Conservation (phyloP, 208 protist species). For the Vickermania spadyakhi region DNA sequence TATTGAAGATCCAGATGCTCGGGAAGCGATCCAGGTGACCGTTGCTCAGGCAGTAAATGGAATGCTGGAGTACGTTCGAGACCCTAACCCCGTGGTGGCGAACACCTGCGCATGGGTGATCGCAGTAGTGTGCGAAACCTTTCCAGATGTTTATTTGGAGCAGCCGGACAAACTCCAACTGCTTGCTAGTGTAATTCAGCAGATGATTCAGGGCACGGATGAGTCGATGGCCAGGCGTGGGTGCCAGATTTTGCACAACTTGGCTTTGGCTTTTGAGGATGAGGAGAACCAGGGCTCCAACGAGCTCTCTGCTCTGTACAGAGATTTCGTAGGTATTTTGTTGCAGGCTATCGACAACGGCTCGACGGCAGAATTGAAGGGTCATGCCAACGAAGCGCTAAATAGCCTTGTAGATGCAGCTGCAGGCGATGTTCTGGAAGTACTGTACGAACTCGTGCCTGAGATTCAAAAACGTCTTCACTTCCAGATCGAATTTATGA, state of each 20-base stretch:
- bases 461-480: slow-evolving; percentile 57
- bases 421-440: slow-evolving; percentile 42
- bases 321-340: slow-evolving; percentile 48
- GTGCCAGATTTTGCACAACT: slow-evolving; percentile 93
- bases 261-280: slow-evolving; percentile 83
- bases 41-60: slow-evolving; percentile 83
- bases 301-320: slow-evolving; percentile 85
- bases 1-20: slow-evolving; percentile 57
- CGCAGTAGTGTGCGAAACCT: slow-evolving; percentile 90
- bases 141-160: slow-evolving; percentile 64
- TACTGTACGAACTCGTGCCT: slow-evolving; percentile 62
- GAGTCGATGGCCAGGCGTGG: slow-evolving; percentile 77
- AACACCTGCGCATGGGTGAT: slow-evolving; percentile 95
- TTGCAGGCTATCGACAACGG: slow-evolving; percentile 68
- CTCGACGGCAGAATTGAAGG: slow-evolving; percentile 55
- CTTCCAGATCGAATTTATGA: slow-evolving; percentile 21
- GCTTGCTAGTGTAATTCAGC: slow-evolving; percentile 56
- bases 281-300: slow-evolving; percentile 61
- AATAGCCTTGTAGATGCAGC: slow-evolving; percentile 87
- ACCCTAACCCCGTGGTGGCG: slow-evolving; percentile 73
- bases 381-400: slow-evolving; percentile 91
- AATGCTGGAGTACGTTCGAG: slow-evolving; percentile 83
- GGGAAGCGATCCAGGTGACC: slow-evolving; percentile 69
- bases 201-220: slow-evolving; percentile 44
- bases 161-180: slow-evolving; percentile 44